Conservation (phyloP, 2,329 filamentous ascomycete genomes). For the Gremmenia infestans region DNA sequence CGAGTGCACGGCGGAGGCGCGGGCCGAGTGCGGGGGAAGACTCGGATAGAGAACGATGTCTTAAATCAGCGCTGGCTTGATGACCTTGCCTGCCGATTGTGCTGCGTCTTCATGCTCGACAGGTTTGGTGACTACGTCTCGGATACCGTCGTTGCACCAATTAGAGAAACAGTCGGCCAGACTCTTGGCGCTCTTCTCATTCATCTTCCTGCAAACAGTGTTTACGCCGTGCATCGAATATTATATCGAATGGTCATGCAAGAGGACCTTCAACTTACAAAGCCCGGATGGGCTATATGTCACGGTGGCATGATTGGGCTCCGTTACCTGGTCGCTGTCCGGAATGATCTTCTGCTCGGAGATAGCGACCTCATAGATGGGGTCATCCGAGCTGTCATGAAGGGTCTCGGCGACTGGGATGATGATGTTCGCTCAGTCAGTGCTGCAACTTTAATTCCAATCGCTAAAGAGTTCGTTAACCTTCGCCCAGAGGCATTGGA, state of each 20-base stretch:
- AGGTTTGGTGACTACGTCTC: slow-evolving; percentile 97
- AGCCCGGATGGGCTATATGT: slow-evolving; percentile 85
- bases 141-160: slow-evolving; percentile 93
- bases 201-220: slow-evolving; percentile 72
- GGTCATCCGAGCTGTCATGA: slow-evolving; percentile 88
- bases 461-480: slow-evolving; percentile 89
- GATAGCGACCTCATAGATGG: slow-evolving; percentile 87
- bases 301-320: slow-evolving; percentile 98
- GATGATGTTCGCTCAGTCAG: slow-evolving; percentile 97
- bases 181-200: slow-evolving; percentile 84
- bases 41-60: slow-evolving; percentile 66
- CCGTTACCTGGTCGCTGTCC: slow-evolving; percentile 89
- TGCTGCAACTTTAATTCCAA: slow-evolving; percentile 93
- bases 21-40: slow-evolving; percentile 68
- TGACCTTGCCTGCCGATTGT: slow-evolving; percentile 89
- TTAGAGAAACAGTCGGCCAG: slow-evolving; percentile 91
- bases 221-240: slow-evolving; percentile 78
- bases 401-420: slow-evolving; percentile 82
- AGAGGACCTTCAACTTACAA: slow-evolving; percentile 67
- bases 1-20: slow-evolving; percentile 88
- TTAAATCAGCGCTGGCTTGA: slow-evolving; percentile 86
- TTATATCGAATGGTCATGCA: slow-evolving; percentile 91
- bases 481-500: slow-evolving; percentile 75
- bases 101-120: slow-evolving; percentile 95
- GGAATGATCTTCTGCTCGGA: slow-evolving; percentile 83